Base-by-base conservation (phyloP, 2,329 filamentous ascomycete genomes). In the Onygenales sp. region DNA sequence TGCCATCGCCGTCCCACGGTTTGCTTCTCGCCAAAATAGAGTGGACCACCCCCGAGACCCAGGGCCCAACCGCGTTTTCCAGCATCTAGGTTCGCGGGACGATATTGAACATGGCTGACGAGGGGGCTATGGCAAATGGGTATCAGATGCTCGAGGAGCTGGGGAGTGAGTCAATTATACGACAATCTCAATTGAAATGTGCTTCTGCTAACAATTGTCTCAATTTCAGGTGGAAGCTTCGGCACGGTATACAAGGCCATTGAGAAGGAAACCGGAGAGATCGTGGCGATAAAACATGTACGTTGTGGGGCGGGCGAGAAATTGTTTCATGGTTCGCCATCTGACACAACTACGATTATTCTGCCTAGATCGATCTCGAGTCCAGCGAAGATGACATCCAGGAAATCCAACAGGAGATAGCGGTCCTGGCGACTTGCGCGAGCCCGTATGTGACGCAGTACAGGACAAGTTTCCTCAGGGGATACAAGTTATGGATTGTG, bases 311-410 rank as follows among this genome's bases (percentile, higher is more conserved):
- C 11, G 5, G 17, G 14, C 13, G 13, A 8, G 10, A 13, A n/a
- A 14, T 41, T 13, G 7, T 27, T 39, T 41, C 7, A 7, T 13
- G 11, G 21, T 14, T 41, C 17, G 6, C 21, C 21, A 14, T 33
- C 42, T 52, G 17, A 53, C 53, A 57, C 59, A 38, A 17, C 17
- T 17, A 2, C 17, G 1, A 17, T 17, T 17, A 2, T 17, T 62
- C 51, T n/a, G 13, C 31, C 17, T 69, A 97, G 90, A 97, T 98
- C 70, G 93, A 98, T 70, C 88, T 98, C 66, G 93, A 98, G 74
- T 95, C 92, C 55, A 97, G 90, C 76, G 92, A 95, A 71, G 93
- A 98, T 74, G 93, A 98, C 68, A 95, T 98, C 55, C 87, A 91
- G 70, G 93, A 98, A 68, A 97, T 98, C 55, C 92, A 98, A 64